Evolutionary conservation across 768 basidiomycete species (phyloP), one percentile per base, ranked within the genome.

Genomic region (Mycena kentingensis): DNA sequence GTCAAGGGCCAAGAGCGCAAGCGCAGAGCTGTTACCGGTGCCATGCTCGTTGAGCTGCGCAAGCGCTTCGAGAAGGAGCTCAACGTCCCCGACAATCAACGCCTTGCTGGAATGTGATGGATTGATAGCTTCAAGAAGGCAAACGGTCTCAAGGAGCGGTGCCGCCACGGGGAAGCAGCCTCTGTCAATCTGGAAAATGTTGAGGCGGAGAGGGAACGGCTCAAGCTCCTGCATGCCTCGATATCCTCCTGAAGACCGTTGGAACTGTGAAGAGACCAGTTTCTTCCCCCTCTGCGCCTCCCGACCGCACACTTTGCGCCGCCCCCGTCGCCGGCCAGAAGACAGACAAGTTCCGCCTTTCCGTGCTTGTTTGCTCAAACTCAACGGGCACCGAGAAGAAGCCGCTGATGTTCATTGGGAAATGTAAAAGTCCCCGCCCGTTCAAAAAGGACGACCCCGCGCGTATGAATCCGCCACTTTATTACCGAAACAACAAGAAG

Each of bases 401-500:
- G 2, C 29, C 25, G 1, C 24, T 51, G 22, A 22, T 67, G 19
- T 69, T 63, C 54, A 77, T 77, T 60, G 71, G 74, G 12, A 71
- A 64, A 46, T 58, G 58, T 15, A 64, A 51, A 44, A 57, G 53
- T 37, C 74, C 67, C 16, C 64, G 61, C 5, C 65, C 49, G 44
- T 74, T 72, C 58, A 63, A 62, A 28, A 65, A 64, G 36, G 55
- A 60, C 35, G 36, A 39, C 19, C 37, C 37, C 10, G 49, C 49
- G 21, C 62, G 53, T 2, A 46, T 32, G 16, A 49, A 63, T 29
- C 57, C 29, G n/a, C 69, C 67, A 2, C 70, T 73, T 51, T 66
- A 72, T 62, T 77, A 76, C 51, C 51, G 60, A 3, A 64, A 67
- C 54, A 73, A 74, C 60, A 66, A 61, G 52, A 75, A 61, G 46